Conservation (phyloP, 2,329 filamentous ascomycete species). For the Fusarium nygamai region DNA sequence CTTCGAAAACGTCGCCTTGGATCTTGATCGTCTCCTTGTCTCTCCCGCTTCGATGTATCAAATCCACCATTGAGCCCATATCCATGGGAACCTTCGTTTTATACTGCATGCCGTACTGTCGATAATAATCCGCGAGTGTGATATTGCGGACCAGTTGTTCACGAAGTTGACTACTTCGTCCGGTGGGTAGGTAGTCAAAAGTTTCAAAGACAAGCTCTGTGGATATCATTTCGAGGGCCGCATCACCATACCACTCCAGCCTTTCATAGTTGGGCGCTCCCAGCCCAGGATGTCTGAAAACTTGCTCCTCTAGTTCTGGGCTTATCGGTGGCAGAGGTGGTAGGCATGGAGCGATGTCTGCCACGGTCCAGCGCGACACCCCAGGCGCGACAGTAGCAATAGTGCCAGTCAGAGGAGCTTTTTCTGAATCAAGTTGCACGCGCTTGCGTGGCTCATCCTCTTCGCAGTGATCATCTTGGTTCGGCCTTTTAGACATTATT, state of each 20-base stretch:
- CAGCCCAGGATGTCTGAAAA: slow-evolving; percentile 73
- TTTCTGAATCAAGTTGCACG: slow-evolving; percentile 4
- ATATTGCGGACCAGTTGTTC: slow-evolving; percentile 84
- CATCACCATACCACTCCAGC: slow-evolving; percentile 90
- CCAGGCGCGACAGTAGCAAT: slow-evolving; percentile 18
- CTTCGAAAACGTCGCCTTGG: slow-evolving; percentile 88
- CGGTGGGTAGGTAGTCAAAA: slow-evolving; percentile 71
- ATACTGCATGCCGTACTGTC: slow-evolving; percentile 75
- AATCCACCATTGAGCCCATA: slow-evolving; percentile 44
- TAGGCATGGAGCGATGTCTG: slow-evolving; percentile 58
- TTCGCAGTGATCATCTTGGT: not conserved
- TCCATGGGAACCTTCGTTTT: slow-evolving; percentile 66
- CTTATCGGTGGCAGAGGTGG: slow-evolving; percentile 73
- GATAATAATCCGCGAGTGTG: slow-evolving; percentile 75
- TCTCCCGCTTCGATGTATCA: slow-evolving; percentile 46
- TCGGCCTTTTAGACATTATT: slow-evolving; percentile 13
- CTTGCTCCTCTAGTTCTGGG: slow-evolving; percentile 66
- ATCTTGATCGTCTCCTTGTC: slow-evolving; percentile 74
- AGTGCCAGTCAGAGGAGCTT: not conserved
- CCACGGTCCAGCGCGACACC: slow-evolving; percentile 55
- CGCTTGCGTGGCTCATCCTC: slow-evolving; percentile 31
- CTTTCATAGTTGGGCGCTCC: slow-evolving; percentile 71
- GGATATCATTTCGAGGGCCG: slow-evolving; percentile 82
- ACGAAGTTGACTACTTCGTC: slow-evolving; percentile 78
- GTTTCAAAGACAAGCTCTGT: slow-evolving; percentile 79